Conservation (phyloP, 2,329 filamentous ascomycete species). For the Ramularia collo-cygni region DNA sequence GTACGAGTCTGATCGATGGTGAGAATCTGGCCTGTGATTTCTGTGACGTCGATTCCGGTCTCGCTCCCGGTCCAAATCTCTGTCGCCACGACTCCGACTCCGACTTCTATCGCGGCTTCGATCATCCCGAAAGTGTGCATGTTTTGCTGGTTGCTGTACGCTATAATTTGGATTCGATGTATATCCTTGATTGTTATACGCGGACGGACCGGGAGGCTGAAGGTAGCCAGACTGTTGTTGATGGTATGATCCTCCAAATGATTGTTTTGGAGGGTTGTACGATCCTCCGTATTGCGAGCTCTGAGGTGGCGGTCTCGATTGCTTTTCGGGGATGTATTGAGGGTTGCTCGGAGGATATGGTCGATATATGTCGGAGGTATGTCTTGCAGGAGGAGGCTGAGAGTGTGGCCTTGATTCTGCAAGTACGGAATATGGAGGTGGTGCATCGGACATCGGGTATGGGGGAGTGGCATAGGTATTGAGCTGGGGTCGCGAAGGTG, state of each 20-base stretch:
- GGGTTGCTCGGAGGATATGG: conserved; percentile 6
- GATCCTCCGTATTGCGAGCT: conserved; percentile 7
- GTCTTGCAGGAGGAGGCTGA: conserved; percentile 26
- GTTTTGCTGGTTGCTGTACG: neutral
- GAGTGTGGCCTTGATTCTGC: conserved; percentile 21
- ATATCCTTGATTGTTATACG: too few species aligned
- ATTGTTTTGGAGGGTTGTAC: too few species aligned
- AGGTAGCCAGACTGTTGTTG: too few species aligned
- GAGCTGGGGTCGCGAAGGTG: conserved; percentile 5
- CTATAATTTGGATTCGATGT: neutral
- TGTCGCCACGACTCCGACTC: conserved; percentile 12
- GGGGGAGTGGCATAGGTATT: conserved; percentile 17
- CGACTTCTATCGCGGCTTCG: conserved; percentile 12
- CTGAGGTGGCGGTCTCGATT: conserved; percentile 3
- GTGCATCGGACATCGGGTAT: conserved; percentile 26
- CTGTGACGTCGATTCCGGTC: too few species aligned
- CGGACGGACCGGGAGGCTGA: too few species aligned
- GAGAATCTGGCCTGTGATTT: too few species aligned
- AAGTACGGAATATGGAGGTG: conserved; percentile 23
- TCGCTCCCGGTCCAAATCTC: conserved; percentile 17
- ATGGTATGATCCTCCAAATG: too few species aligned
- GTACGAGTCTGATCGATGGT: too few species aligned
- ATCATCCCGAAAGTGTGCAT: neutral
- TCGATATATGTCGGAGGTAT: conserved; percentile 4
- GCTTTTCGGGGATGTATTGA: conserved; percentile 10